Percentiles rank a stretch among this genome's conserved stretches.
phyloP scores from a whole-genome alignment of 805 yeast species.

The Candida sanyiensis region DNA sequence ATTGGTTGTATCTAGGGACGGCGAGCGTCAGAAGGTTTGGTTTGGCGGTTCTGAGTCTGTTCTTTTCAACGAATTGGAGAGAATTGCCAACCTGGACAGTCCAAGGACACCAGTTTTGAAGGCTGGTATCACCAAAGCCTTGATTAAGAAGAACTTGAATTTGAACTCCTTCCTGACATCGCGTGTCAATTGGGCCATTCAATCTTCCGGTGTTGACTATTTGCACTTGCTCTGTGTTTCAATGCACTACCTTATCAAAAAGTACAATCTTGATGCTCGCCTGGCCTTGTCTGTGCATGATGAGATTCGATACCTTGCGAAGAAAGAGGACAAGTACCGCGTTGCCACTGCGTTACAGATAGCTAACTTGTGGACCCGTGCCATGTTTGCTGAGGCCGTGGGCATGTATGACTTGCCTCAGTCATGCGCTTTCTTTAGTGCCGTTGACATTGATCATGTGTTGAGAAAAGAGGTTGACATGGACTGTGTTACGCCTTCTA shows the following conservation, averaged over 20 bases:
- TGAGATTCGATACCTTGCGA: conserved; percentile 78
- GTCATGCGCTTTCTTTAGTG: conserved; percentile 91
- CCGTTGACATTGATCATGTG: conserved; percentile 84
- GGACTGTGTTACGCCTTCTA: conserved; percentile 89
- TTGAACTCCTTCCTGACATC: conserved; percentile 74
- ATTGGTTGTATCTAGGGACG: conserved; percentile 24
- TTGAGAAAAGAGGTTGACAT: conserved; percentile 89
- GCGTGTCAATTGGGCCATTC: conserved; percentile 95
- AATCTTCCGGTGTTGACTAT: conserved; percentile 96
- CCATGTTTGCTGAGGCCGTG: conserved; percentile 87
- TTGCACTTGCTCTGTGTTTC: conserved; percentile 77
- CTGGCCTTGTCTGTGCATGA: conserved; percentile 89
- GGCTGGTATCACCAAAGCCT: conserved; percentile 86
- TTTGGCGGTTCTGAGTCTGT: conserved; percentile 93
- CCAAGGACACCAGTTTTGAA: conserved; percentile 92
- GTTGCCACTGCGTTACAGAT: conserved; percentile 83
- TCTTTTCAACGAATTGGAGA: conserved; percentile 82
- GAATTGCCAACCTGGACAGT: conserved; percentile 71
- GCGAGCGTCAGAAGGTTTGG: conserved; percentile 41
- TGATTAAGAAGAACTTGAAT: conserved; percentile 59
- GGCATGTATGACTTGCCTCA: conserved; percentile 90
- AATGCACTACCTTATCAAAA: conserved; percentile 74
- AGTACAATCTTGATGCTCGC: conserved; percentile 67
- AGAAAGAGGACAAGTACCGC: conserved; percentile 65
- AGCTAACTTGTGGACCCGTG: conserved; percentile 92